Evolutionary conservation across 352 stramenopile species (phyloP).

Genomic region (Phytophthora foliorum): DNA sequence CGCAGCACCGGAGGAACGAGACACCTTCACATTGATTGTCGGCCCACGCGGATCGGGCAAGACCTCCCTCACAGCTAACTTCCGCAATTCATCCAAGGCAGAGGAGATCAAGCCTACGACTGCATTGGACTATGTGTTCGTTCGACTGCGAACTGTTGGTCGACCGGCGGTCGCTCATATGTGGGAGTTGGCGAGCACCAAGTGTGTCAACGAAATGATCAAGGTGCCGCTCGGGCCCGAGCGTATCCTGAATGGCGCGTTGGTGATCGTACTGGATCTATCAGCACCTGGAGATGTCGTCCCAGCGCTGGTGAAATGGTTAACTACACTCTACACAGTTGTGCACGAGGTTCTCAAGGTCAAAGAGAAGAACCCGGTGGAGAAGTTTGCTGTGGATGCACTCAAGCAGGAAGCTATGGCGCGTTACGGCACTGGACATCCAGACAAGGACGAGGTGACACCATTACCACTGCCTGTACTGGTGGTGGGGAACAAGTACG

Average conservation of each 20-base stretch:
- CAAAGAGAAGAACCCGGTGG: constrained; percentile 76
- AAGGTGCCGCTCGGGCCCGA: constrained; percentile 83
- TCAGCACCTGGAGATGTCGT: constrained; percentile 85
- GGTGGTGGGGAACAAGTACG: constrained; percentile 92
- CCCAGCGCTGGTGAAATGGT: constrained; percentile 82
- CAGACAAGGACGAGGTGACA: constrained; percentile 79
- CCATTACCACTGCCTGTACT: constrained; percentile 83
- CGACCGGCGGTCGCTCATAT: constrained; percentile 85
- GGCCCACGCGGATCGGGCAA: constrained; percentile 82
- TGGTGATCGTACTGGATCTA: constrained; percentile 89
- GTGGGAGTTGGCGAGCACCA: constrained; percentile 91
- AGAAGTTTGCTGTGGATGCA: constrained; percentile 65
- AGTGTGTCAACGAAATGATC: constrained; percentile 88
- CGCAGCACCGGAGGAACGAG: constrained; percentile 55
- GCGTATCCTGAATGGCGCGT: constrained; percentile 74
- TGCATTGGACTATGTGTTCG: constrained; percentile 93
- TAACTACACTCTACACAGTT: constrained; percentile 61
- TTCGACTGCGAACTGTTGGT: constrained; percentile 72
- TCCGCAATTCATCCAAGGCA: constrained; percentile 73
- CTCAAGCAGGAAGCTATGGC: constrained; percentile 61
- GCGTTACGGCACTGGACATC: constrained; percentile 68
- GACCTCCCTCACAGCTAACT: constrained; percentile 78
- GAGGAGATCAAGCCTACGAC: constrained; percentile 93
- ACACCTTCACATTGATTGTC: constrained; percentile 80
- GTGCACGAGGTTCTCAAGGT: constrained; percentile 65